Percentiles rank a stretch among this genome's conserved stretches.
Evolutionary conservation across 768 basidiomycete species (phyloP).

Genomic region (Trametes villosa): DNA sequence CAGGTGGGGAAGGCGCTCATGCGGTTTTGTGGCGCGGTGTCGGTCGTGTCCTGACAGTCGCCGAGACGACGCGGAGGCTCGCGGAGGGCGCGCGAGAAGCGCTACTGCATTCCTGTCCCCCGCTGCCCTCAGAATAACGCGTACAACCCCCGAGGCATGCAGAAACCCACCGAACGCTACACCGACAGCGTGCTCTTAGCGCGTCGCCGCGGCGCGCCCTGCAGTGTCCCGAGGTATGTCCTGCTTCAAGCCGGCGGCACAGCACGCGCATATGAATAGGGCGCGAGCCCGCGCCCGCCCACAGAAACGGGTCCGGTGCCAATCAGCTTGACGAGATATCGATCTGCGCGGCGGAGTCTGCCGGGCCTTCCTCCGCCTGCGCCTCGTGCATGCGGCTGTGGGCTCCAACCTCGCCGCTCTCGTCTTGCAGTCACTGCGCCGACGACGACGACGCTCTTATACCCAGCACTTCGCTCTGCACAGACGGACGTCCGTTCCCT

Average conservation of each 20-base stretch:
- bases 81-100: no score
- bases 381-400: not conserved
- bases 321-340: conserved; percentile 24
- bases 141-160: no score
- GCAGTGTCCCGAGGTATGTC: conserved; percentile 17
- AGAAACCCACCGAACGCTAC: not conserved
- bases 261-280: conserved; percentile 1
- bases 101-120: no score
- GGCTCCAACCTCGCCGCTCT: conserved; percentile 6
- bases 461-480: not conserved
- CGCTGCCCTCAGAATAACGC: no score
- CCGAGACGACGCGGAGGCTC: no score
- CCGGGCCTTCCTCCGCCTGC: conserved; percentile 1
- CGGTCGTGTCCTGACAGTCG: no score
- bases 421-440: not conserved
- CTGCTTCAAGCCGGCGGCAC: conserved; percentile 19
- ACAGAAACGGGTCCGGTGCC: conserved; percentile 16
- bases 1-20: no score
- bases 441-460: not conserved
- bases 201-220: not conserved
- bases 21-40: no score
- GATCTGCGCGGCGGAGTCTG: conserved; percentile 25
- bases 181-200: not conserved
- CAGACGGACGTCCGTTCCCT: not conserved
- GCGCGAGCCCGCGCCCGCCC: conserved; percentile 10